Base-by-base conservation (phyloP, 768 basidiomycete species). In the Amanita rimosa region DNA sequence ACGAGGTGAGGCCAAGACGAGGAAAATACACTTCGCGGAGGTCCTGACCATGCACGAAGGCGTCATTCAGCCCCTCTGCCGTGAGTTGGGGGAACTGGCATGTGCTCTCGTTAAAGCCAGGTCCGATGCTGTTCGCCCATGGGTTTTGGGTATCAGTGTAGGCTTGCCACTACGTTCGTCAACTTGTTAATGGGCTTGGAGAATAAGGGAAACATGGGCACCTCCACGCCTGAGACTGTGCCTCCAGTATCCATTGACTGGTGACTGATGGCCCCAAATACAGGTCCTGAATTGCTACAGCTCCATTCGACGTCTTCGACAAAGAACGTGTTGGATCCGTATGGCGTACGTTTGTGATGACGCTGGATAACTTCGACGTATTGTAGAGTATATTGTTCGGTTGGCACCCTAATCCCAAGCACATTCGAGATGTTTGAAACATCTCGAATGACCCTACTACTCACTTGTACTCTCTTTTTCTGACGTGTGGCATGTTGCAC, bases 401-500 rank as follows among this genome's bases (percentile, higher is more conserved):
- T 52, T 14, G 69, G 72, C 10, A 59, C 61, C 54, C 71, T 73
- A 46, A 13, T 34, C 31, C 19, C 17, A 26, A 21, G 19, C 34
- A 24, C 35, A 21, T 33, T 9, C 37, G 19, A 9, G 36, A 37
- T 19, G 11, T 7, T 13, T 19, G 33, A 19, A 34, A 16, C 1
- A n/a, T n/a, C 13, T 16, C 9, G 9, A n/a, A 29, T 19, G 22
- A 27, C 19, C 11, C 4, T 6, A 22, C 3, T 14, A 58, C 67
- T 11, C 41, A 74, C 75, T 64, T 66, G 60, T 75, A 75, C 55
- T 74, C 73, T 49, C 53, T 59, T 21, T 46, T 42, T 47, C 73
- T 60, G 1, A 72, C 72, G 61, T 75, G 75, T 2, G 75, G 74
- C 75, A 76, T 75, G 52, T 74, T 75, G 44, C 75, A 75, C 73